A percentile compares a stretch with the other conserved stretches of the same genome.
phyloP scores from a whole-genome alignment of 495 filamentous ascomycete species.

The Cercophora samala region DNA sequence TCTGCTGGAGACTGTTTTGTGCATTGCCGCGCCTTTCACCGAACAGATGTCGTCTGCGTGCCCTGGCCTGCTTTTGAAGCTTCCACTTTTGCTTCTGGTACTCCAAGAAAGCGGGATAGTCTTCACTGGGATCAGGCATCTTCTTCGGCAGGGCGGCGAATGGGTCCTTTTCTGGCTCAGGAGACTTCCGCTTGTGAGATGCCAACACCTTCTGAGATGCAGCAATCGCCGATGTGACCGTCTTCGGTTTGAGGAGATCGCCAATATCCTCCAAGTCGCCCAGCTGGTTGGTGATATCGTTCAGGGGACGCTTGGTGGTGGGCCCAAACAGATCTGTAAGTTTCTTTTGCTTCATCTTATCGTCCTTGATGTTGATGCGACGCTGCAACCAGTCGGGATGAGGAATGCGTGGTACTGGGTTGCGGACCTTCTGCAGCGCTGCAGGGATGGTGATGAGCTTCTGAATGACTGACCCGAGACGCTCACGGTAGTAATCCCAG shows the following conservation, averaged over 20 bases:
- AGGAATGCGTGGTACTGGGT: conserved; percentile 86
- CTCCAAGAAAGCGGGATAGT: conserved; percentile 83
- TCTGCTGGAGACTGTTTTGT: conserved; percentile 73
- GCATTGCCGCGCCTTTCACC: conserved; percentile 71
- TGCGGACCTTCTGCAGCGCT: conserved; percentile 88
- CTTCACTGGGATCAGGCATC: conserved; percentile 82
- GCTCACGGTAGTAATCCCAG: conserved; percentile 95
- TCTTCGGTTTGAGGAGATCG: conserved; percentile 64
- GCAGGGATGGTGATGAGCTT: conserved; percentile 98
- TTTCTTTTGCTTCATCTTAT: conserved; percentile 97
- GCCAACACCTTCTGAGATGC: conserved; percentile 41
- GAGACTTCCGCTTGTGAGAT: conserved; percentile 80
- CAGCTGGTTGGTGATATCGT: conserved; percentile 56
- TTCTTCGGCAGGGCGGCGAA: conserved; percentile 77
- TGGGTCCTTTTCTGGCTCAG: conserved; percentile 65
- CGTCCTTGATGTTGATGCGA: conserved; percentile 89
- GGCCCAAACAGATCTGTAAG: conserved; percentile 87
- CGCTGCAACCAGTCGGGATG: conserved; percentile 97
- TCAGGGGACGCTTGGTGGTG: conserved; percentile 59
- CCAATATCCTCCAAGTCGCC: conserved; percentile 89
- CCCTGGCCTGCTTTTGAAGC: conserved; percentile 88
- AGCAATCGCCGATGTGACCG: conserved; percentile 55
- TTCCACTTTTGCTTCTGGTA: conserved; percentile 99
- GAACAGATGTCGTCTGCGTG: conserved; percentile 85
- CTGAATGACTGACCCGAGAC: conserved; percentile 92